phyloP scores from a whole-genome alignment of 1,139 yeast genomes.

The Trichomonascaceae sp. region DNA sequence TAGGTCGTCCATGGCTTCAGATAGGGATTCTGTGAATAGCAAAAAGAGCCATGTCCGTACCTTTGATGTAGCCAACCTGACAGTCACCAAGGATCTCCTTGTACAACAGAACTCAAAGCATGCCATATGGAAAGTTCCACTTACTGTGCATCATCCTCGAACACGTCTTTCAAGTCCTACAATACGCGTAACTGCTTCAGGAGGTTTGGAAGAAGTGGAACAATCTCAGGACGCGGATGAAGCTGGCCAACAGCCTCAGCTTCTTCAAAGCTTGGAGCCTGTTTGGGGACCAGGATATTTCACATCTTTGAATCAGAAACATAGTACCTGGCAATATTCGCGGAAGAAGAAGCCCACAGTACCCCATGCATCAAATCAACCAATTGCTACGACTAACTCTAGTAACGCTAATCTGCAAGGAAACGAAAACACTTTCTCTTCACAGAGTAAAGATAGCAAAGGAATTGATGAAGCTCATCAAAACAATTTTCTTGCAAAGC shows the following conservation, averaged over 20 bases:
- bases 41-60: neutral
- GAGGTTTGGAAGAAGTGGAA: slow-evolving; percentile 8
- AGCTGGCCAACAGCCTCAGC: neutral
- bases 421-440: slow-evolving; percentile 4
- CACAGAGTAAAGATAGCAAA: slow-evolving; percentile 5
- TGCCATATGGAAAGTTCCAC: slow-evolving; percentile 24
- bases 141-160: slow-evolving; percentile 27
- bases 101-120: slow-evolving; percentile 5
- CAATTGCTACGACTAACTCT: neutral
- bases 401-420: neutral
- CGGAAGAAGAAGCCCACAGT: neutral
- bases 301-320: slow-evolving; percentile 5
- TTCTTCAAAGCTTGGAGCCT: slow-evolving; percentile 1
- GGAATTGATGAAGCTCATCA: neutral
- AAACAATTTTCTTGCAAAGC: neutral
- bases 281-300: slow-evolving; percentile 6
- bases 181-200: slow-evolving; percentile 19
- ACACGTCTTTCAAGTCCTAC: slow-evolving; percentile 23
- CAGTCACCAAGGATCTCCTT: slow-evolving; percentile 13
- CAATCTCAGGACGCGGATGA: neutral
- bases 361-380: neutral
- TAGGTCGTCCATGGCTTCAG: neutral
- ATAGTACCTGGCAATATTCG: slow-evolving; percentile 4
- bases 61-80: slow-evolving; percentile 10
- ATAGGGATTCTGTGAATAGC: neutral